phyloP scores from a whole-genome alignment of 1,284 basidiomycete species.

The Mycena sp. region DNA sequence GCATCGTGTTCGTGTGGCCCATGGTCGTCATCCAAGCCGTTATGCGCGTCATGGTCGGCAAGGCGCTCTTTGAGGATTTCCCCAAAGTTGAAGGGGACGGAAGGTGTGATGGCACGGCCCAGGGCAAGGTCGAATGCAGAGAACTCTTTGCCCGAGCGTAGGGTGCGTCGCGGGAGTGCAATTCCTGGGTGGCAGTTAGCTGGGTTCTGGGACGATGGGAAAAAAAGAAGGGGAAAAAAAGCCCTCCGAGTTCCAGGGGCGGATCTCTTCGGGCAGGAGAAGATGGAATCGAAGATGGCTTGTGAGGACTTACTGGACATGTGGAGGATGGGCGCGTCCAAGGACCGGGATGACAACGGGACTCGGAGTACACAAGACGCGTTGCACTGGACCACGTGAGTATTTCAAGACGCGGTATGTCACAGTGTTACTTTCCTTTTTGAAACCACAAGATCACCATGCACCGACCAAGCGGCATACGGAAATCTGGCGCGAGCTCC shows the following conservation, averaged over 20 bases:
- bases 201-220: not conserved
- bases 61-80: not conserved
- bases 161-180: not conserved
- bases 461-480: no score
- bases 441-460: no score
- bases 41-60: not conserved
- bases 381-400: no score
- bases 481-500: no score
- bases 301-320: no score
- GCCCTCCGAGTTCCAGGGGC: slow-evolving; percentile 5
- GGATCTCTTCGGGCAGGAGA: not conserved
- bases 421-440: no score
- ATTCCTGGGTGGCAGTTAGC: not conserved
- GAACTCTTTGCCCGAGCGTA: slow-evolving; percentile 9
- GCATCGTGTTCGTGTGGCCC: no score
- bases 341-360: no score
- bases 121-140: slow-evolving; percentile 6
- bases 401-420: no score
- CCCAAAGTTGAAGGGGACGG: not conserved
- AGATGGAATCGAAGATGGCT: no score
- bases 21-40: not conserved
- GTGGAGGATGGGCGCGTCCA: no score
- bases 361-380: no score
- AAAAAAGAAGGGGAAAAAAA: not conserved
- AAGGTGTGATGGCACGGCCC: not conserved